These are phyloP conservation scores for Pseudogymnoascus destructans DNA, from an alignment of 2,329 filamentous ascomycete genomes.

Conservation along the genomic window DNA sequence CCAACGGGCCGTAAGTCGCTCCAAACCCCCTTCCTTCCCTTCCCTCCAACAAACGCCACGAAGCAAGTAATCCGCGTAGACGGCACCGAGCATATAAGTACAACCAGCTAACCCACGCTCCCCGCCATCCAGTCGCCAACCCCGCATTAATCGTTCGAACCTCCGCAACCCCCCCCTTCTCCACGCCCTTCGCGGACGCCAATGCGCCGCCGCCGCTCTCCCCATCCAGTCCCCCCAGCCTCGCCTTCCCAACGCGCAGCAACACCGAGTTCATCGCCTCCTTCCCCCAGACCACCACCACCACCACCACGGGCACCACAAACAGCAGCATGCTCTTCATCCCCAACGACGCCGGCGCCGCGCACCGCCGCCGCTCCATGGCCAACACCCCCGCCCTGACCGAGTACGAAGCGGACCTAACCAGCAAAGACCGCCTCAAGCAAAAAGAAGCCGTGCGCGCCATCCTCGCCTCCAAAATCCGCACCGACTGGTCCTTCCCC, in stretches of 20 bases:
- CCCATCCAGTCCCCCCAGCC: background rate
- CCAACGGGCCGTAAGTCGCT: background rate
- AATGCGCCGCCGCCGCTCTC: background rate
- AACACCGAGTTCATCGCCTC: background rate
- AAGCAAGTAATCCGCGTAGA: background rate
- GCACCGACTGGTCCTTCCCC: constrained; percentile 41
- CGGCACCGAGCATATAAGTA: background rate
- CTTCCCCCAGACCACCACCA: background rate
- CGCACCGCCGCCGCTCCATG: constrained; percentile 14
- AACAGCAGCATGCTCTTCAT: constrained; percentile 10
- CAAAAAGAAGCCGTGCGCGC: constrained; percentile 50
- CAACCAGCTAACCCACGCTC: background rate
- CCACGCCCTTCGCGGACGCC: background rate
- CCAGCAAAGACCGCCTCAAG: constrained; percentile 47
- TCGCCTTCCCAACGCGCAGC: background rate
- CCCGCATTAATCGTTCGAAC: background rate
- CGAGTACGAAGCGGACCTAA: constrained; percentile 43
- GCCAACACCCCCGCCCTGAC: constrained; percentile 29
- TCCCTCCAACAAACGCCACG: background rate
- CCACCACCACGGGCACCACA: background rate
- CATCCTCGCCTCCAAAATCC: constrained; percentile 40
- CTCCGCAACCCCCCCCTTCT: background rate
- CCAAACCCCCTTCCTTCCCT: background rate
- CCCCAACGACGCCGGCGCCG: background rate
- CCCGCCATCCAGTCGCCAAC: background rate